Base-by-base conservation (phyloP, 352 stramenopile species). In the Halophytophthora polymorphica region DNA sequence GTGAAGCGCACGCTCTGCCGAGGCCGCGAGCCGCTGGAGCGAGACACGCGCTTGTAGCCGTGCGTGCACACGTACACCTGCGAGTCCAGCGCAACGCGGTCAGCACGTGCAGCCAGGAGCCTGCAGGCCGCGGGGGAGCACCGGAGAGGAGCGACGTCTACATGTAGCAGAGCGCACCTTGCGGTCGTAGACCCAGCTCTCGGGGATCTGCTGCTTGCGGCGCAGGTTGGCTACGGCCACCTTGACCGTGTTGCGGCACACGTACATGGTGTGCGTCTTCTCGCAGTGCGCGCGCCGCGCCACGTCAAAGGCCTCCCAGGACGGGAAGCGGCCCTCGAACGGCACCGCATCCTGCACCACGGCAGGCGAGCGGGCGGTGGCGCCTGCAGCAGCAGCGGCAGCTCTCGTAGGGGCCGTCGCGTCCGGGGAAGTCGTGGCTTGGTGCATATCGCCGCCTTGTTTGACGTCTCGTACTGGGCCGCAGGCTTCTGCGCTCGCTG, bases 211-310 rank as follows among this genome's bases (percentile, higher is more conserved):
- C 17, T 87, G 59, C 51, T 81, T 81, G 52, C 78, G 75, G 29
- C 78, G 78, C 48, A 79, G 78, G 63, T 89, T 89, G 57, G 78
- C 78, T 21, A 86, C 67, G 22, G 74, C 71, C 41, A 89, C 78
- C 46, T 87, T 84, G 40, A 89, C 75, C 10, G 75, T 87, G 54
- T 89, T 89, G 47, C 78, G 78, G 48, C 78, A 89, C 45, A 89
- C 78, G 61, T 89, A 89, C 66, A 89, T 83, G 29, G 75, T 89
- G 73, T 83, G 69, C 21, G 78, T 89, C 58, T 86, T 86, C 55
- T 89, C 78, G 53, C 78, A 77, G 54, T 89, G 78, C 6, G 73
- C 71, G 42, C 71, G 77, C 21, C 78, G 71, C 38, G 75, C 78
- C 8, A 83, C 52, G 41, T 89, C 78, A 34, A 89, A 87, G 25